Base-by-base conservation (phyloP, 805 yeast genomes). In the Lachancea cidri region DNA sequence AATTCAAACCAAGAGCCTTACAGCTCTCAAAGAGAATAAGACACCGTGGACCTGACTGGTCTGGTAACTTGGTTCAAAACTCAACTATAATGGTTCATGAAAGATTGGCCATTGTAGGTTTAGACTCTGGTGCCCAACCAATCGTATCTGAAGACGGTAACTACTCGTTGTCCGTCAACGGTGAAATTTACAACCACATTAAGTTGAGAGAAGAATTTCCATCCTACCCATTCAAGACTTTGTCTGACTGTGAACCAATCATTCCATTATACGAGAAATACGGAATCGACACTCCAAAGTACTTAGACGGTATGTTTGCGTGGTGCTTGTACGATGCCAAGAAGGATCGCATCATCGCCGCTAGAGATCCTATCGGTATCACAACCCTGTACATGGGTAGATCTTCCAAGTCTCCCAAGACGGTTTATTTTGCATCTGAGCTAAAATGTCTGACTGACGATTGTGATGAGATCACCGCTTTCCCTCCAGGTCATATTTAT, bases 41-140 rank as follows among this genome's bases (percentile, higher is more conserved):
- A 72, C 99, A 93, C 70, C 83, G 99, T 70, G 99, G 99, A 60
- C 99, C 99, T 53, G 99, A 93, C 70, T 93, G 99, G 99, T 76
- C 88, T 29, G 98, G 98, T 60, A 88, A 87, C 79, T 64, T 75
- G 50, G 70, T 76, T 51, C 79, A 81, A 62, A 86, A 86, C 81
- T 65, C 72, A 50, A 86, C 97, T 36, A 81, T 93, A 52, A 68
- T 93, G 53, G 81, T 85, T 55, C 98, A 93, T 65, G 98, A 93
- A 73, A 86, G 98, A 73, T 75, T 93, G 64, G 94, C 98, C 52
- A 89, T 93, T 62, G 98, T 93, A 47, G 98, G 98, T 55, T 74
- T 93, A 55, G 97, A 88, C 65, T 74, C 96, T 34, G 99, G 99
- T 62, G 96, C 98, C 49, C 99, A 93, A 72, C 99, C 99, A 53